These are phyloP conservation scores for Sarocladium brachiariae DNA, from an alignment of 2,329 filamentous ascomycete genomes.

Conservation along the genomic window DNA sequence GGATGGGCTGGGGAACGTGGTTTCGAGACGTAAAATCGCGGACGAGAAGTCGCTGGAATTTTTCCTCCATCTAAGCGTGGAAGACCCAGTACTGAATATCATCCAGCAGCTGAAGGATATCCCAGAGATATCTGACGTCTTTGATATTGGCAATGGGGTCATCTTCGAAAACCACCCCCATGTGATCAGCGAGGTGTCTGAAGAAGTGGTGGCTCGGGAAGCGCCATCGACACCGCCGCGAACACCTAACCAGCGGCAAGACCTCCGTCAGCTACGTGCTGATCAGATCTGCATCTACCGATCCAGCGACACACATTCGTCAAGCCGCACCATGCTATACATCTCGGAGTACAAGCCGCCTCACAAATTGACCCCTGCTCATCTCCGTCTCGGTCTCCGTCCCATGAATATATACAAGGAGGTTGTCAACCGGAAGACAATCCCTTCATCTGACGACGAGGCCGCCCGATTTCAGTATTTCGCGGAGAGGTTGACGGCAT, in stretches of 20 bases:
- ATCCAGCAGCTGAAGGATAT: conserved; percentile 21
- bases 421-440: conserved; percentile 22
- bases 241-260: conserved; percentile 15
- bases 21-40: conserved; percentile 14
- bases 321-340: conserved; percentile 19
- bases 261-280: conserved; percentile 20
- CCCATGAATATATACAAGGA: conserved; percentile 33
- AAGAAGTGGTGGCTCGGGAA: conserved; percentile 21
- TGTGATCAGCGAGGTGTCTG: conserved; percentile 19
- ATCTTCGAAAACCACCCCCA: conserved; percentile 25
- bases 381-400: conserved; percentile 35
- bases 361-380: conserved; percentile 34
- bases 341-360: conserved; percentile 40
- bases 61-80: conserved; percentile 22
- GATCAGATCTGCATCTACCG: conserved; percentile 27
- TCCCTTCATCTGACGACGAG: conserved; percentile 11
- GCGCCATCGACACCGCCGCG: conserved; percentile 11
- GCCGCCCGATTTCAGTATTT: conserved; percentile 23
- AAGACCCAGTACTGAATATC: conserved; percentile 24
- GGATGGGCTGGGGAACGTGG: conserved; percentile 16
- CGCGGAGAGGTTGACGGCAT: conserved; percentile 29
- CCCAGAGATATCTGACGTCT: conserved; percentile 11
- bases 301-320: conserved; percentile 11
- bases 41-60: conserved; percentile 24
- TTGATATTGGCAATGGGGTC: conserved; percentile 21